Conservation (phyloP, 1,139 yeast species). For the Arxiozyma heterogenica region DNA sequence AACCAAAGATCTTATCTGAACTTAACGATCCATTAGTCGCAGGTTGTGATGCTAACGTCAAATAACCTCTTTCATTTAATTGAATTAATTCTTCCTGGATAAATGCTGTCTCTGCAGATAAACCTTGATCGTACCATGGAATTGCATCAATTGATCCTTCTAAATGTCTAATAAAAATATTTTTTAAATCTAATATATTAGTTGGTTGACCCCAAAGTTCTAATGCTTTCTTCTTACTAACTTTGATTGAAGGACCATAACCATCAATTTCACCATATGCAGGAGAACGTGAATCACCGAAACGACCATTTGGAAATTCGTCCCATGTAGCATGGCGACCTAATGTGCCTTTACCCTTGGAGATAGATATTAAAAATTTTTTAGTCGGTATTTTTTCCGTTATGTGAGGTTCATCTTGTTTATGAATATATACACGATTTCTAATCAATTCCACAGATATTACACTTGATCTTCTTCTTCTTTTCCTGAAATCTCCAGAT, state of each 20-base stretch:
- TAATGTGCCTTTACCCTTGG: constrained; percentile 74
- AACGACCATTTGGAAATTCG: constrained; percentile 95
- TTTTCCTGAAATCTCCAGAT: constrained; percentile 14
- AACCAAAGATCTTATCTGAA: constrained; percentile 81
- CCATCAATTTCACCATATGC: constrained; percentile 98
- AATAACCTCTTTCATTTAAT: constrained; percentile 64
- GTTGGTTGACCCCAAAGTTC: constrained; percentile 80
- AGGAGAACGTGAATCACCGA: constrained; percentile 95
- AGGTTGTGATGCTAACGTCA: constrained; percentile 93
- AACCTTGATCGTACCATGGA: constrained; percentile 87
- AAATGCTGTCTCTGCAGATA: constrained; percentile 81
- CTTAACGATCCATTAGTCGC: constrained; percentile 73
- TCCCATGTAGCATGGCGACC: constrained; percentile 98
- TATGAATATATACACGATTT: constrained; percentile 10
- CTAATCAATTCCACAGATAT: constrained; percentile 17
- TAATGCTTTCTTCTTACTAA: constrained; percentile 60
- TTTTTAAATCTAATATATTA: constrained; percentile 51
- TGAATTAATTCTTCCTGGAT: constrained; percentile 85
- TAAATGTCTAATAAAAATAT: constrained; percentile 63
- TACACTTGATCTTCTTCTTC: constrained; percentile 28
- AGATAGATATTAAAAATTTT: constrained; percentile 60
- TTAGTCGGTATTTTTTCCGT: constrained; percentile 32
- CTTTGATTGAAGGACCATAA: constrained; percentile 84
- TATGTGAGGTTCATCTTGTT: background rate
- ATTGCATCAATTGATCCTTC: constrained; percentile 65